Evolutionary conservation across 2,329 filamentous ascomycete species (phyloP).

Genomic region (Massarina eburnea): DNA sequence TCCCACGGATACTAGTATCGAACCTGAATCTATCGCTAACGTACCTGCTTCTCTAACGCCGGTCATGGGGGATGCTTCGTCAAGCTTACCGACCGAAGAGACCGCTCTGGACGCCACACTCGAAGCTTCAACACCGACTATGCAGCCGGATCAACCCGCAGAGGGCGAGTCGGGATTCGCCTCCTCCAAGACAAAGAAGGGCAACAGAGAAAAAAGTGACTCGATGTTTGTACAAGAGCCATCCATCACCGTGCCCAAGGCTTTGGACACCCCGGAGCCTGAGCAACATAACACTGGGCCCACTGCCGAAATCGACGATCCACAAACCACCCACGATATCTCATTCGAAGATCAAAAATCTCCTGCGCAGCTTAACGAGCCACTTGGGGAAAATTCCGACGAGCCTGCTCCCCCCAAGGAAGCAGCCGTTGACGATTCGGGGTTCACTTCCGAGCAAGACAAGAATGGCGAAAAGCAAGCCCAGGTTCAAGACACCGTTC

Average conservation of each 20-base stretch:
- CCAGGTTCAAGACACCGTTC: slow-evolving; percentile 13
- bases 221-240: slow-evolving; percentile 17
- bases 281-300: neutral
- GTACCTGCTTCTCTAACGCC: neutral
- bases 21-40: slow-evolving; percentile 3
- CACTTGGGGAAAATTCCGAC: neutral
- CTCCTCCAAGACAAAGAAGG: slow-evolving; percentile 25
- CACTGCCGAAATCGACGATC: neutral
- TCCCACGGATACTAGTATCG: neutral
- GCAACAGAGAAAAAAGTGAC: slow-evolving; percentile 24
- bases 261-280: neutral
- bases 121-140: neutral
- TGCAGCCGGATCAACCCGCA: neutral
- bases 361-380: slow-evolving; percentile 1
- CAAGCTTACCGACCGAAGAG: neutral
- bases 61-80: neutral
- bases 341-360: slow-evolving; percentile 5
- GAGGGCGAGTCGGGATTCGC: slow-evolving; percentile 9
- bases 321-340: slow-evolving; percentile 2
- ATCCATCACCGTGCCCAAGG: slow-evolving; percentile 2
- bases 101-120: slow-evolving; percentile 6
- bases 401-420: slow-evolving; percentile 3
- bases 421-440: slow-evolving; percentile 7
- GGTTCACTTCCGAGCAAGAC: slow-evolving; percentile 14
- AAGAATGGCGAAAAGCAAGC: slow-evolving; percentile 18